Evolutionary conservation across 2,329 filamentous ascomycete genomes (phyloP), one percentile per base, ranked within the genome.

Genomic region (Colletotrichum viniferum): DNA sequence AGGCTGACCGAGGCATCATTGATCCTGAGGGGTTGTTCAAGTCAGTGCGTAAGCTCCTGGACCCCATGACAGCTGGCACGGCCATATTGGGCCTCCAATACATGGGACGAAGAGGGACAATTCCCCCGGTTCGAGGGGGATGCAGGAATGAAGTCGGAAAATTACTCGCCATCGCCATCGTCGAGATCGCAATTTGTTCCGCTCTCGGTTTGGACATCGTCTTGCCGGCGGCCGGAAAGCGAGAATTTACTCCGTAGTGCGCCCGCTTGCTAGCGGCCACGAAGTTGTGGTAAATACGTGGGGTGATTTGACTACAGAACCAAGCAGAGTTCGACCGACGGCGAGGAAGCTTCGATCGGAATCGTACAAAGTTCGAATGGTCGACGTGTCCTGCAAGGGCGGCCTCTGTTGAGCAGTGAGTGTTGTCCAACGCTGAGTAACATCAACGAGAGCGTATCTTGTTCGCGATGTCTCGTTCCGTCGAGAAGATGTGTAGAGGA

Each of bases 321-420:
- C 18, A 7, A 55, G 64, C 21, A 36, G 9, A 26, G 43, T 21
- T 36, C 14, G 26, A 36, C 1, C 13, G 28, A 14, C 28, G 28
- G 12, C n/a, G 48, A 67, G 28, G 26, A 67, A 67, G 28, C 64
- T 67, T 67, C 24, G 48, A 67, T 67, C 64, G 26, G 16, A 7
- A 24, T 14, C 28, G 3, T 14, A 34, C 10, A 67, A 34, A 24
- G 64, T 67, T 67, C 28, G 14, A 56, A 21, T 9, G n/a, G 28
- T 16, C 64, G 24, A 30, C 43, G 38, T 36, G 28, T 13, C 5
- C 34, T 43, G 16, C 62, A 64, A 16, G 62, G 36, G 43, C 43
- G 43, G 1, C 18, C 2, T 36, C 8, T 30, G 0, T 4, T 16
- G 14, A 4, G 16, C 10, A 18, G 0, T 66, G 4, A 3, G 26